Evolutionary conservation across 164 flowering plant genomes (phyloP), one percentile per base, ranked within the genome.

Genomic region (Berberis thunbergii): DNA sequence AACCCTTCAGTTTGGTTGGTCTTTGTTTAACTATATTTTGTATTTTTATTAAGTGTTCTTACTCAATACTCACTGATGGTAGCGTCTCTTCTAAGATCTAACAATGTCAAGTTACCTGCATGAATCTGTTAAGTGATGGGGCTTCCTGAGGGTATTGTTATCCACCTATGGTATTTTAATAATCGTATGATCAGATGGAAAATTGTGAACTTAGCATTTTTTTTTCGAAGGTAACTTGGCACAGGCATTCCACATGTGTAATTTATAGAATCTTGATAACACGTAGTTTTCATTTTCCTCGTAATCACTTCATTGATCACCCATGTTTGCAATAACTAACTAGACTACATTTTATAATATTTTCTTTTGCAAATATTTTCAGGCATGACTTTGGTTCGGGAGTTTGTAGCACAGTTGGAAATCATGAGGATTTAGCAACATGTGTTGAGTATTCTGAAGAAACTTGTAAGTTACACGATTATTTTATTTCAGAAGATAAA

Each of bases 381-480:
- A 94, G 97, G 87, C 85, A 80, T 69, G 88, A 91, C 72, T 81
- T 94, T 68, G 71, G 72, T 59, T 74, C 80, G 2, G 95, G 85
- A 68, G 68, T 10, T 40, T 53, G 50, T 42, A 63, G 61, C 45
- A 57, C 62, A 40, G 50, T 87, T 45, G 93, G 96, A 53, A 78
- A 73, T 61, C 98, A 87, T 66, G 87, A 80, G 49, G 88, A 86
- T 65, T 70, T 78, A 56, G 87, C 88, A 41, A 87, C 79, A 2
- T 81, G 85, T 65, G 72, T 85, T 69, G 86, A 79, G 58, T 87
- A 75, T 74, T 87, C 89, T 60, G 67, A 66, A 55, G 83, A 83
- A 77, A 87, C 87, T 46, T 40, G 98, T 87, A 82, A 78, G 89
- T 65, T 50, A 41, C 48, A 38, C 42, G 26, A 26, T 59, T 54